These are phyloP conservation scores for Pseudonitzschia delicatissima DNA, from an alignment of 108 stramenopile genomes.

Conservation along the genomic window DNA sequence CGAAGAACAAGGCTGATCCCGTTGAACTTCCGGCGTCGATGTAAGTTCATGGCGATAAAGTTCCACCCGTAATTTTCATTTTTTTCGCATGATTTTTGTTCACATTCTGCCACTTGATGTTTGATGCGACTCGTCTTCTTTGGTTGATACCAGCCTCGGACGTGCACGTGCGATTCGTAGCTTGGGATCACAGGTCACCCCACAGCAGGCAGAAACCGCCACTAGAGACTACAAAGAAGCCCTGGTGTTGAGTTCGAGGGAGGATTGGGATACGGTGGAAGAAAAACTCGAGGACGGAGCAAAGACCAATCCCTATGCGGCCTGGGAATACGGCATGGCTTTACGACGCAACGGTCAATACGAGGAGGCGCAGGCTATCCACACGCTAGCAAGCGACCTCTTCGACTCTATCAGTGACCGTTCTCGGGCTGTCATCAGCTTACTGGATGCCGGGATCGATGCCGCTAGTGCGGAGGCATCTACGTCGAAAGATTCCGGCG, in stretches of 20 bases:
- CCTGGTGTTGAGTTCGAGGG: slow-evolving; percentile 37
- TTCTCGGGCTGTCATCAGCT: slow-evolving; percentile 57
- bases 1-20: slow-evolving; percentile 45
- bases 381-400: slow-evolving; percentile 45
- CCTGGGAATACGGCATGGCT: slow-evolving; percentile 83
- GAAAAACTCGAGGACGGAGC: slow-evolving; percentile 61
- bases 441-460: slow-evolving; percentile 75
- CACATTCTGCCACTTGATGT: not conserved
- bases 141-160: slow-evolving; percentile 36
- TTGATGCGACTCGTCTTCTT: not conserved
- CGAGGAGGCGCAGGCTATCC: slow-evolving; percentile 42
- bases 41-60: no score
- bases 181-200: slow-evolving; percentile 31
- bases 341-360: slow-evolving; percentile 38
- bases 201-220: slow-evolving; percentile 35
- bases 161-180: slow-evolving; percentile 58
- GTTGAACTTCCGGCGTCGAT: slow-evolving; percentile 57
- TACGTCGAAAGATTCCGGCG: not conserved
- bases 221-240: slow-evolving; percentile 57
- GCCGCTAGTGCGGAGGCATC: slow-evolving; percentile 28
- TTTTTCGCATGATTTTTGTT: not conserved
- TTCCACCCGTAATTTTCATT: not conserved
- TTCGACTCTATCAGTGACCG: slow-evolving; percentile 74
- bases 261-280: slow-evolving; percentile 55
- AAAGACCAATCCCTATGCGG: slow-evolving; percentile 70